phyloP scores from a whole-genome alignment of 2,329 filamentous ascomycete genomes.

The Exophiala oligosperma region DNA sequence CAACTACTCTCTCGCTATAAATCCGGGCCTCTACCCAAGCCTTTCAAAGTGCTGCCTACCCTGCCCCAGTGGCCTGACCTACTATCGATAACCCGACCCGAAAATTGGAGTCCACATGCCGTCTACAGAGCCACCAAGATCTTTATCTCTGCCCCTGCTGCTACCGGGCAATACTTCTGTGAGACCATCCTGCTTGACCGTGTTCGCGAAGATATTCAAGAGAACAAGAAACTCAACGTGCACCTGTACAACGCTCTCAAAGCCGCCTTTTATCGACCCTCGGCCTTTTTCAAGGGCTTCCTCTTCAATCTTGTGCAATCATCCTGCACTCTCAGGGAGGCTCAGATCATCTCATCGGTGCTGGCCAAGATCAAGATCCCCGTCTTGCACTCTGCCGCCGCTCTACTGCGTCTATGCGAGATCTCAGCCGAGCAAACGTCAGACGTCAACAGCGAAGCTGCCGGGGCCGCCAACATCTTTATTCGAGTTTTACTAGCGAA shows the following conservation, averaged over 20 bases:
- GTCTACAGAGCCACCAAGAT: conserved; percentile 88
- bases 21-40: conserved; percentile 93
- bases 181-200: conserved; percentile 78
- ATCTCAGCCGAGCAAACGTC: conserved; percentile 89
- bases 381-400: conserved; percentile 88
- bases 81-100: conserved; percentile 78
- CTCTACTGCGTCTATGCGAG: conserved; percentile 87
- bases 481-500: conserved; percentile 93
- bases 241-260: conserved; percentile 94
- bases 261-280: conserved; percentile 89
- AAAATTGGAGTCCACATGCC: conserved; percentile 75
- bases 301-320: conserved; percentile 84
- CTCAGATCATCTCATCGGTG: conserved; percentile 85
- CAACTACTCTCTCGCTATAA: conserved; percentile 89
- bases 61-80: conserved; percentile 91
- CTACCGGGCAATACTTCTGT: conserved; percentile 79
- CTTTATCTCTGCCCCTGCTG: conserved; percentile 82
- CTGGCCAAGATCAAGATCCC: conserved; percentile 82
- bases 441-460: conserved; percentile 73
- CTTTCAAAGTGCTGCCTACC: conserved; percentile 93
- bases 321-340: conserved; percentile 87
- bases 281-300: conserved; percentile 95
- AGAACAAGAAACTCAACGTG: conserved; percentile 92
- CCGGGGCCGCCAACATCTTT: conserved; percentile 91
- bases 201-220: conserved; percentile 90